Evolutionary conservation across 2,329 filamentous ascomycete genomes (phyloP).

Genomic region (Sporothrix schenckii): DNA sequence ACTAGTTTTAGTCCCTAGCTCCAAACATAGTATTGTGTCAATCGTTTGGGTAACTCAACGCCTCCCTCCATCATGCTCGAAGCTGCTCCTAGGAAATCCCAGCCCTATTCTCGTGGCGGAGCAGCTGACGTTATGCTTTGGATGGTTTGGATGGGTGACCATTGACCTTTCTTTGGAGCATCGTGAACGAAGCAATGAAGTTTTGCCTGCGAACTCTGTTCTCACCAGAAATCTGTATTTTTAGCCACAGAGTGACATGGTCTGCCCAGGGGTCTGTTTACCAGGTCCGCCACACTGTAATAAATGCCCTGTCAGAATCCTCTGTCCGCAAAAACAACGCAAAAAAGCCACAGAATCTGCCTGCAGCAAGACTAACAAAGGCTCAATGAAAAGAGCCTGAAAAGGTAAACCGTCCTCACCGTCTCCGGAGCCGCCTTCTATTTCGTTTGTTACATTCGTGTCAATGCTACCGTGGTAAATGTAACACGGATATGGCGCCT

Average conservation of each 20-base stretch:
- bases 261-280: background rate
- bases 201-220: background rate
- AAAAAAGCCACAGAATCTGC: conserved; percentile 1
- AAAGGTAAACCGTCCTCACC: conserved; percentile 7
- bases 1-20: background rate
- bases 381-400: background rate
- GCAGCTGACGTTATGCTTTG: background rate
- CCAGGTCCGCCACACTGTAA: background rate
- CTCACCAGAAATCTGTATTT: background rate
- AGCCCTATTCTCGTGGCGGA: too few species aligned
- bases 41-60: too few species aligned
- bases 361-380: background rate
- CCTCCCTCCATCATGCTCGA: too few species aligned
- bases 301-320: background rate
- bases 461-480: background rate
- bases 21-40: too few species aligned
- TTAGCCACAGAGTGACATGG: conserved; percentile 8
- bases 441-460: background rate
- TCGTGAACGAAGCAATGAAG: background rate
- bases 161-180: background rate
- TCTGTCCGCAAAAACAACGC: too few species aligned
- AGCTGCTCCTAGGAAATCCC: too few species aligned
- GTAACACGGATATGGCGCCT: background rate
- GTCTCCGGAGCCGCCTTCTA: background rate
- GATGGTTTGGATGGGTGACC: background rate